Percentiles rank a stretch among this genome's conserved stretches.
These are phyloP conservation scores for Scedosporium boydii DNA, from an alignment of 2,329 filamentous ascomycete species.

Conservation along the genomic window DNA sequence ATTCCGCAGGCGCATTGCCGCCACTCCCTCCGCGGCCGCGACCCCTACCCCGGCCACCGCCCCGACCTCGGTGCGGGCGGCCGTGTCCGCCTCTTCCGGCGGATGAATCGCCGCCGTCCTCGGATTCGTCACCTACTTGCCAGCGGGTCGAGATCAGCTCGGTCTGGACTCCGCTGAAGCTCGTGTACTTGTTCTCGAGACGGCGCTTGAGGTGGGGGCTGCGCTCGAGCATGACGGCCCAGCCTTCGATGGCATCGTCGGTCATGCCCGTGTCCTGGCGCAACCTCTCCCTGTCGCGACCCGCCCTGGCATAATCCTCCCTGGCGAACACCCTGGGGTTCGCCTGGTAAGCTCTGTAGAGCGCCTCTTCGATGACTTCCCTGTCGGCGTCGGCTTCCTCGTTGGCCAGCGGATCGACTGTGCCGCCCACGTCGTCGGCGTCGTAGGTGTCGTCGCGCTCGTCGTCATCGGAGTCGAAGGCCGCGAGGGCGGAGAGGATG, in stretches of 20 bases:
- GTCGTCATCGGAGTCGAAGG: constrained; percentile 90
- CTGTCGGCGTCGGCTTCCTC: constrained; percentile 38
- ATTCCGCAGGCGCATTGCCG: constrained; percentile 53
- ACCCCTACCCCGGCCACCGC: constrained; percentile 36
- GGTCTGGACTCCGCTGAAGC: constrained; percentile 57
- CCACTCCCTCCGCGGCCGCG: constrained; percentile 43
- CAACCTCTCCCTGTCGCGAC: constrained; percentile 51
- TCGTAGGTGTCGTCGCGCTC: constrained; percentile 97
- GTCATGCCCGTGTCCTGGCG: constrained; percentile 77
- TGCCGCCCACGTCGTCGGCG: constrained; percentile 80
- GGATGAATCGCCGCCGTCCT: constrained; percentile 29
- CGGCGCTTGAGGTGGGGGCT: constrained; percentile 59
- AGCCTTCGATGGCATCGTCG: constrained; percentile 89
- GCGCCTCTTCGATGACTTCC: constrained; percentile 54
- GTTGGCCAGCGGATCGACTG: constrained; percentile 60
- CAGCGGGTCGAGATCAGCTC: constrained; percentile 59
- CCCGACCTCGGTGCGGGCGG: constrained; percentile 36
- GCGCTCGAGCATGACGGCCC: constrained; percentile 75
- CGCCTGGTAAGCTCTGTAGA: constrained; percentile 65
- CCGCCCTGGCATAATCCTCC: constrained; percentile 59
- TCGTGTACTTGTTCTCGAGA: constrained; percentile 61
- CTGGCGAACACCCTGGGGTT: constrained; percentile 59
- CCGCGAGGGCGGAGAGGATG: constrained; percentile 77
- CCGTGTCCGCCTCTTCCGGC: constrained; percentile 24
- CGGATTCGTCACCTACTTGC: constrained; percentile 14